Evolutionary conservation across 192 early-diverging fungal genomes (phyloP).

Genomic region (Gonapodya prolifera): DNA sequence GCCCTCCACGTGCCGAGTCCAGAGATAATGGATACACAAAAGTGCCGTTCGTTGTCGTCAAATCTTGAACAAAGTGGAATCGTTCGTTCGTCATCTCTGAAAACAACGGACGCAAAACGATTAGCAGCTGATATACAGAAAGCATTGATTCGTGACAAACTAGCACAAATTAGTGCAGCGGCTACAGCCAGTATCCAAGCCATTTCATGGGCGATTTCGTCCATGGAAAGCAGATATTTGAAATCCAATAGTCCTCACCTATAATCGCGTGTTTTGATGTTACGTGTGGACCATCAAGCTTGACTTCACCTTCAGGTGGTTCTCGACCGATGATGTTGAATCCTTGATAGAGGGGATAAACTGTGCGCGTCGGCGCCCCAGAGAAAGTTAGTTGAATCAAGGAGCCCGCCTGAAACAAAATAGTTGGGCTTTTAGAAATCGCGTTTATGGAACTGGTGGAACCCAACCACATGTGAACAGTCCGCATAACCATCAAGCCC

Average conservation of each 20-base stretch:
- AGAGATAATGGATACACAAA: neutral
- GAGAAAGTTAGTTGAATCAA: neutral
- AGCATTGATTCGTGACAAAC: too few relatives aligned
- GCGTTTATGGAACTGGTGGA: neutral
- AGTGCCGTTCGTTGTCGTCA: neutral
- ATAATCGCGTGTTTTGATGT: neutral
- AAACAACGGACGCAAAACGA: neutral
- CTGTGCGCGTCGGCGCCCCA: neutral
- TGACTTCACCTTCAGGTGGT: neutral
- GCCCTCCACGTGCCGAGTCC: neutral
- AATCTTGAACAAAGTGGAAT: neutral
- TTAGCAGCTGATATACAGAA: neutral
- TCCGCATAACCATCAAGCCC: too few relatives aligned
- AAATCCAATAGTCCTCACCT: neutral
- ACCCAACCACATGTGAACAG: too few relatives aligned
- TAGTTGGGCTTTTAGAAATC: neutral
- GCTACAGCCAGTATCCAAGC: too few relatives aligned
- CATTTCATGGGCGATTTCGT: too few relatives aligned
- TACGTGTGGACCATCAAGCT: neutral
- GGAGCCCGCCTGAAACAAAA: neutral
- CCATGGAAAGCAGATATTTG: neutral
- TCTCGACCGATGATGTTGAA: neutral
- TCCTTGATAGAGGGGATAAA: neutral
- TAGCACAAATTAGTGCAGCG: too few relatives aligned
- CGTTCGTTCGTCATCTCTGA: neutral